Percentiles rank a stretch among this genome's conserved stretches.
phyloP scores from a whole-genome alignment of 805 yeast species.

The Saccharomyces paradoxus region DNA sequence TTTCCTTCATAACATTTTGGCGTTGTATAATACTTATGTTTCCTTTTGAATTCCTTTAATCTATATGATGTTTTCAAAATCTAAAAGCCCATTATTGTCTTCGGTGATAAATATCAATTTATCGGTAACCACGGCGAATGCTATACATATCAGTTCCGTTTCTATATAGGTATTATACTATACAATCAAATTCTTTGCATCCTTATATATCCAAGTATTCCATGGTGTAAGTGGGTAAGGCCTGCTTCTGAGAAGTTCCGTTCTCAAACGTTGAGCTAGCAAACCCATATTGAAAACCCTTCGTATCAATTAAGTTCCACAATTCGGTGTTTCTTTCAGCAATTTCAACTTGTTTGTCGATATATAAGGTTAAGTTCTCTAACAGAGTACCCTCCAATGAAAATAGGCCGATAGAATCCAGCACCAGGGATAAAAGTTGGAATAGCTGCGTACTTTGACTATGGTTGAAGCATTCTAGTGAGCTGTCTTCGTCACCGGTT shows the following conservation, averaged over 20 bases:
- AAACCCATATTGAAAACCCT: conserved; percentile 5
- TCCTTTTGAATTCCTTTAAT: background rate
- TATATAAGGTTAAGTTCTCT: conserved; percentile 17
- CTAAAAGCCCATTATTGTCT: background rate
- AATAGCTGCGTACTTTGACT: conserved; percentile 22
- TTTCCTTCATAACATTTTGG: background rate
- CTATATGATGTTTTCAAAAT: background rate
- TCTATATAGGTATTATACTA: background rate
- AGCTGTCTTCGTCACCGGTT: conserved; percentile 12
- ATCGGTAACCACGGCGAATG: background rate
- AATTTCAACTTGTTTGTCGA: conserved; percentile 20
- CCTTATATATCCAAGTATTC: conserved; percentile 23
- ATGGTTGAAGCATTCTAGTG: conserved; percentile 9
- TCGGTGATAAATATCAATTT: background rate
- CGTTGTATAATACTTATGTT: background rate
- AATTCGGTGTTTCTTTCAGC: conserved; percentile 27
- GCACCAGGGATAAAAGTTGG: conserved; percentile 24
- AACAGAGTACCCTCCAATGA: conserved; percentile 24
- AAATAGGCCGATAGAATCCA: conserved; percentile 31
- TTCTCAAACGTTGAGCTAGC: conserved; percentile 3
- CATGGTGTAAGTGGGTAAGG: conserved; percentile 23
- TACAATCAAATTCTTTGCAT: background rate
- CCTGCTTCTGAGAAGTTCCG: conserved; percentile 8
- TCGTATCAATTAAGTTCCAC: conserved; percentile 23
- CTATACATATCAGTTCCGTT: background rate